These are phyloP conservation scores for Stagonosporopsis rhizophila DNA, from an alignment of 2,329 filamentous ascomycete species.

Conservation along the genomic window DNA sequence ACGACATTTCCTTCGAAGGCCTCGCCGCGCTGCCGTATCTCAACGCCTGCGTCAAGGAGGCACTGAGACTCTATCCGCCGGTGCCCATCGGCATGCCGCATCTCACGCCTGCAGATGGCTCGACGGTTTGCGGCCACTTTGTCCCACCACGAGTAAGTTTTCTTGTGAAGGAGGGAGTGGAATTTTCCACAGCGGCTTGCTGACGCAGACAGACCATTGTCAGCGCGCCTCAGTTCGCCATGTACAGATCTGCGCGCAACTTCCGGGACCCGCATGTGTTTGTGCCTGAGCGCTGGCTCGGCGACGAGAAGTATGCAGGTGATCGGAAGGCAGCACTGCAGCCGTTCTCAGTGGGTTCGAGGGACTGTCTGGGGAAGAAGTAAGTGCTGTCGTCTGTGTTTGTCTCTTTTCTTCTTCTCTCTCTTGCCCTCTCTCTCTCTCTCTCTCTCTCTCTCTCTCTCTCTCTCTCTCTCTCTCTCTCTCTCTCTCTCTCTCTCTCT, in stretches of 20 bases:
- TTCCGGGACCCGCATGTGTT: slow-evolving; percentile 34
- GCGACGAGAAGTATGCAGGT: slow-evolving; percentile 37
- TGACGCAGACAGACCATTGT: not conserved
- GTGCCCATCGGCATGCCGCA: slow-evolving; percentile 36
- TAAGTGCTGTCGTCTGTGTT: not conserved
- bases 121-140: not conserved
- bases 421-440: too few species aligned
- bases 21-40: slow-evolving; percentile 9
- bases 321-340: slow-evolving; percentile 44
- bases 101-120: slow-evolving; percentile 31
- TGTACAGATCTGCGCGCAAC: slow-evolving; percentile 39
- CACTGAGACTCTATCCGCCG: slow-evolving; percentile 37
- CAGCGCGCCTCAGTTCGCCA: slow-evolving; percentile 26
- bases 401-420: too few species aligned
- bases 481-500: too few species aligned
- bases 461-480: too few species aligned
- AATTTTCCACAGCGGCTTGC: not conserved
- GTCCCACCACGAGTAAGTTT: not conserved
- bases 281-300: slow-evolving; percentile 49
- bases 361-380: slow-evolving; percentile 40
- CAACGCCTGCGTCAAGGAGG: slow-evolving; percentile 36
- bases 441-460: too few species aligned
- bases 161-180: not conserved
- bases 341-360: slow-evolving; percentile 37
- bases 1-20: not conserved